Base-by-base conservation (phyloP, 106 monocot genomes). In the Hemerocallis citrina region DNA sequence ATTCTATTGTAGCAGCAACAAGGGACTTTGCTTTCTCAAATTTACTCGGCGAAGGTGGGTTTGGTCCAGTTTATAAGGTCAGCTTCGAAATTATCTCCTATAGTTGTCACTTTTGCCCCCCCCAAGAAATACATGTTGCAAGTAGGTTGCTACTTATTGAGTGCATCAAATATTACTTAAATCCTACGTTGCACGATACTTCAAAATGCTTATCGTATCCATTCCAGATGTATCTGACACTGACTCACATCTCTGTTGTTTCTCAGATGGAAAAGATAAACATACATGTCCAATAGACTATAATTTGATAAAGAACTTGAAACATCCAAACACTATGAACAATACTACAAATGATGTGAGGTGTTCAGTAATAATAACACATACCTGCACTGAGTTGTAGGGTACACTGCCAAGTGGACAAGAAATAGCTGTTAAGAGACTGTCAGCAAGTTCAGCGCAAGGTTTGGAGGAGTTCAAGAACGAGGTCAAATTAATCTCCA, bases 61-160 rank as follows among this genome's bases (percentile, higher is more conserved):
- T 84, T 51, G 79, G 83, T 52, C 63, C 67, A 40, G 83, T 84
- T 25, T 84, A 79, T 42, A 84, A 84, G 83, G 83, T 84, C 28
- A 13, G 50, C 28, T 45, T 45, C 1, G 4, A 9, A 1, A 45
- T 3, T 19, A 9, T 45, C 45, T 45, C 17, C 45, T 45, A 45
- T n/a, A n/a, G n/a, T n/a, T n/a, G n/a, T n/a, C n/a, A n/a, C n/a
- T n/a, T n/a, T n/a, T n/a, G n/a, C n/a, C n/a, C n/a, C n/a, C n/a
- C n/a, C n/a, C n/a, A n/a, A n/a, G n/a, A n/a, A n/a, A n/a, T n/a
- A n/a, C n/a, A n/a, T n/a, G n/a, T n/a, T n/a, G n/a, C n/a, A n/a
- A n/a, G n/a, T n/a, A n/a, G n/a, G n/a, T n/a, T n/a, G n/a, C n/a
- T n/a, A n/a, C n/a, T n/a, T n/a, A n/a, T n/a, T n/a, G n/a, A n/a